A percentile compares a stretch with the other conserved stretches of the same genome.
Conservation (phyloP, 345 rosid species). For the Heritiera fomes region DNA sequence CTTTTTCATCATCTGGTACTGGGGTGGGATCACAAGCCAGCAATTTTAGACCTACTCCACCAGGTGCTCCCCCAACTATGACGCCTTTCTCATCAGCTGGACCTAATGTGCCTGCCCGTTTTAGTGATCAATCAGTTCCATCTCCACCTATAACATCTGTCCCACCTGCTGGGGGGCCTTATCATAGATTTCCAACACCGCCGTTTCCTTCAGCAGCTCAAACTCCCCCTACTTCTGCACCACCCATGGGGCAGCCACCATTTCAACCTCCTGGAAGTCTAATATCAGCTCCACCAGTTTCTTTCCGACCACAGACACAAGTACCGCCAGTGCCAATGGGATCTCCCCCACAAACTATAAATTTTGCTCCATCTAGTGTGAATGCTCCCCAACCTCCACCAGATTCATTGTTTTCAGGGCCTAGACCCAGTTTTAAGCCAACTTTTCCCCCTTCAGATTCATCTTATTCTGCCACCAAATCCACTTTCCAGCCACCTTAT, state of each 20-base stretch:
- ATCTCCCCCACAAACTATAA: conserved; percentile 50
- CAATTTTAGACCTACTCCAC: conserved; percentile 51
- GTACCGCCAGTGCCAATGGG: conserved; percentile 59
- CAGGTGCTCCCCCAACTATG: conserved; percentile 44
- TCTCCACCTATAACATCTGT: conserved; percentile 49
- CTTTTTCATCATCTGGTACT: conserved; percentile 61
- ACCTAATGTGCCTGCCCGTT: conserved; percentile 32
- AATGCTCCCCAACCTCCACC: conserved; percentile 41
- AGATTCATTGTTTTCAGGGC: conserved; percentile 34
- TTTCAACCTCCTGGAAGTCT: conserved; percentile 60
- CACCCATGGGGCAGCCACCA: conserved; percentile 52
- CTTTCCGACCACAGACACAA: conserved; percentile 55
- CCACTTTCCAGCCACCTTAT: conserved; percentile 47
- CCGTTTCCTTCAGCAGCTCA: conserved; percentile 49
- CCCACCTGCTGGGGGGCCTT: conserved; percentile 52
- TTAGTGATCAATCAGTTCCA: conserved; percentile 28
- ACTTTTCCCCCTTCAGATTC: conserved; percentile 42
- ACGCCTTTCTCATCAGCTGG: conserved; percentile 48
- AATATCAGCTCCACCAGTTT: conserved; percentile 37
- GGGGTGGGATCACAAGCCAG: conserved; percentile 43
- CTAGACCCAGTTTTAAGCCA: conserved; percentile 57
- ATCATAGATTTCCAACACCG: conserved; percentile 58
- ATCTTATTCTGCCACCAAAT: conserved; percentile 40
- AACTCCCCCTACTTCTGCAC: conserved; percentile 43
- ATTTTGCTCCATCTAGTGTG: conserved; percentile 38